Conservation (phyloP, 2,329 filamentous ascomycete species). For the Aspergillus fischeri region DNA sequence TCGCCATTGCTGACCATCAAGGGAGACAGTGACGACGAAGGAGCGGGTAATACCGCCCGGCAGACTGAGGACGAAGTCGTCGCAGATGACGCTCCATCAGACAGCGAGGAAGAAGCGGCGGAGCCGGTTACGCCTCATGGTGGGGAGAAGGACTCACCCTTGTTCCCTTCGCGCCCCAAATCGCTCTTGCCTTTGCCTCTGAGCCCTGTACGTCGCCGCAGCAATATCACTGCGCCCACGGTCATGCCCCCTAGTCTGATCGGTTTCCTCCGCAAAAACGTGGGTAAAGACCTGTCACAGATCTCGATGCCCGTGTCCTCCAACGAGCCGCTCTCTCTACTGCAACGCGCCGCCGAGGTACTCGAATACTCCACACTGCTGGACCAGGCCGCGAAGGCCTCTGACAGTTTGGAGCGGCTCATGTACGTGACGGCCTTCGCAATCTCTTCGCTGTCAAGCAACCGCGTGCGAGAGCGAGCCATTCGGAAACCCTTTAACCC, state of each 20-base stretch:
- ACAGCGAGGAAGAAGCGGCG: constrained; percentile 53
- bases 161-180: constrained; percentile 75
- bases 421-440: constrained; percentile 88
- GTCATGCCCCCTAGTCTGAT: constrained; percentile 85
- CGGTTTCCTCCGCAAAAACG: constrained; percentile 91
- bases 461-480: constrained; percentile 80
- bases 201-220: constrained; percentile 61
- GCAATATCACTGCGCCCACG: constrained; percentile 67
- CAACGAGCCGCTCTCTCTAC: constrained; percentile 84
- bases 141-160: constrained; percentile 35
- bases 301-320: constrained; percentile 97
- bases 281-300: constrained; percentile 93
- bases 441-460: constrained; percentile 76
- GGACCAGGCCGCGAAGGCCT: constrained; percentile 61
- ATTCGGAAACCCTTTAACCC: constrained; percentile 97
- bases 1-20: constrained; percentile 73
- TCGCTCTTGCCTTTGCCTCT: constrained; percentile 74
- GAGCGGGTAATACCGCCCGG: constrained; percentile 43
- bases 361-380: constrained; percentile 86
- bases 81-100: constrained; percentile 58
- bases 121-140: constrained; percentile 37
- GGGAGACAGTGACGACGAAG: constrained; percentile 66
- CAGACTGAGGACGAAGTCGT: constrained; percentile 56
- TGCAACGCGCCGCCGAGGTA: constrained; percentile 86
- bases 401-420: constrained; percentile 65